Percentiles rank a stretch among this genome's conserved stretches.
Evolutionary conservation across 1,284 basidiomycete genomes (phyloP).

Genomic region (Malassezia arunalokei): DNA sequence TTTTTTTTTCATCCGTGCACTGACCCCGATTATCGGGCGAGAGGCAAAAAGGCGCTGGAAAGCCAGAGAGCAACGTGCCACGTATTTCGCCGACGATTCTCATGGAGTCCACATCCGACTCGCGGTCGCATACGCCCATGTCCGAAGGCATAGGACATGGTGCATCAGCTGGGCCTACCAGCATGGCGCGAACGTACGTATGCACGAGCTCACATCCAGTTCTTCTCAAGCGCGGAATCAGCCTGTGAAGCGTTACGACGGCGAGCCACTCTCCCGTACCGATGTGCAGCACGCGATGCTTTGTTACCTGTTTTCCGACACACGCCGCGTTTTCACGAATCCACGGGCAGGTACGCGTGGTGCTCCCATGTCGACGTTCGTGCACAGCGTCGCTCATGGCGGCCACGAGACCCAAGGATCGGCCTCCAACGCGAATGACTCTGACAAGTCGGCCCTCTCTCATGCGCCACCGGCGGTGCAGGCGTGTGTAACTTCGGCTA

Average conservation of each 20-base stretch:
- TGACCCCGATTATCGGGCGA: not conserved
- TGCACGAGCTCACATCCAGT: not conserved
- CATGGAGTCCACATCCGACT: not conserved
- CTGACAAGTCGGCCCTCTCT: not conserved
- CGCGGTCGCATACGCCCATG: not conserved
- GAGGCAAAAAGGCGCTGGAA: not conserved
- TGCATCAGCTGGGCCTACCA: not conserved
- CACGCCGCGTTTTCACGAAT: constrained; percentile 60
- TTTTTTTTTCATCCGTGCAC: too few relatives aligned
- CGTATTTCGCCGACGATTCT: too few relatives aligned
- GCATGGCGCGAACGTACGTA: constrained; percentile 3
- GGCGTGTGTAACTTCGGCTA: constrained; percentile 5
- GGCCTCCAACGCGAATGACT: not conserved
- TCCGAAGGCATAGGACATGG: not conserved
- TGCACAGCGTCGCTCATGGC: not conserved
- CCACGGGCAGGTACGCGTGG: constrained; percentile 41
- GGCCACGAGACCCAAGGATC: not conserved
- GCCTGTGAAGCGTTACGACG: constrained; percentile 43
- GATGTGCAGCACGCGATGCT: constrained; percentile 79
- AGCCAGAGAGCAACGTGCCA: too few relatives aligned
- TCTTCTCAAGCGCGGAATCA: constrained; percentile 30
- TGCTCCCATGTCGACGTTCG: constrained; percentile 16
- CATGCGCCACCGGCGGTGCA: constrained; percentile 10
- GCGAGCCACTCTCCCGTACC: constrained; percentile 32
- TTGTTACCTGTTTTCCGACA: constrained; percentile 62